These are phyloP conservation scores for Fraxinus floribunda DNA, from an alignment of 305 asterid species.

Conservation along the genomic window DNA sequence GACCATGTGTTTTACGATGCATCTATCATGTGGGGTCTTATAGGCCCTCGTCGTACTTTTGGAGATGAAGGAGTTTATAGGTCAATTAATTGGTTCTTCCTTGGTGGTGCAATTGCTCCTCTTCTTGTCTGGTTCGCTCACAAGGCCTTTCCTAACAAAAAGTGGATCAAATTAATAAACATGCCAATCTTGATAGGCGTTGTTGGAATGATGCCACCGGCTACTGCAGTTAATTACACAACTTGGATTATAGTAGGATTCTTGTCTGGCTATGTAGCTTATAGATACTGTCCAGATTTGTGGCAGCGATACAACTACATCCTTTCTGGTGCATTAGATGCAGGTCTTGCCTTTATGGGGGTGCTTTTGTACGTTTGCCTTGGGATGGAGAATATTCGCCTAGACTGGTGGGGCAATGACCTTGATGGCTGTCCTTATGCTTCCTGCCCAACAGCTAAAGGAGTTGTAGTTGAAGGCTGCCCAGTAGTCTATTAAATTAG, in stretches of 20 bases:
- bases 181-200: conserved; percentile 77
- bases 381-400: conserved; percentile 51
- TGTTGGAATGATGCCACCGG: conserved; percentile 63
- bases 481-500: conserved; percentile 43
- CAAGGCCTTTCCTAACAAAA: conserved; percentile 59
- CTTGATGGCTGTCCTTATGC: conserved; percentile 78
- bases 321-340: conserved; percentile 79
- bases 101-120: conserved; percentile 74
- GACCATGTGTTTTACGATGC: conserved; percentile 88
- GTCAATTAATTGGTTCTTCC: conserved; percentile 74
- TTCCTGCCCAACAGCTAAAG: conserved; percentile 68
- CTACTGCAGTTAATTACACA: conserved; percentile 79
- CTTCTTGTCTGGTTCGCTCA: conserved; percentile 68
- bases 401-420: conserved; percentile 85
- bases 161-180: conserved; percentile 67
- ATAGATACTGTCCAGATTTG: conserved; percentile 58
- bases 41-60: conserved; percentile 75
- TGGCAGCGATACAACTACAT: conserved; percentile 82
- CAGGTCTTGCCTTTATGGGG: conserved; percentile 92
- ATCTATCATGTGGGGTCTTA: conserved; percentile 77
- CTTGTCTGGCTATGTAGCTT: conserved; percentile 70
- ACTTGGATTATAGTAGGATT: conserved; percentile 79
- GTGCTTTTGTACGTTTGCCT: conserved; percentile 64
- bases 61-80: conserved; percentile 70
- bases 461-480: conserved; percentile 51